These are phyloP conservation scores for Vitis rotundifolia DNA, from an alignment of 164 flowering plant species.

Conservation along the genomic window DNA sequence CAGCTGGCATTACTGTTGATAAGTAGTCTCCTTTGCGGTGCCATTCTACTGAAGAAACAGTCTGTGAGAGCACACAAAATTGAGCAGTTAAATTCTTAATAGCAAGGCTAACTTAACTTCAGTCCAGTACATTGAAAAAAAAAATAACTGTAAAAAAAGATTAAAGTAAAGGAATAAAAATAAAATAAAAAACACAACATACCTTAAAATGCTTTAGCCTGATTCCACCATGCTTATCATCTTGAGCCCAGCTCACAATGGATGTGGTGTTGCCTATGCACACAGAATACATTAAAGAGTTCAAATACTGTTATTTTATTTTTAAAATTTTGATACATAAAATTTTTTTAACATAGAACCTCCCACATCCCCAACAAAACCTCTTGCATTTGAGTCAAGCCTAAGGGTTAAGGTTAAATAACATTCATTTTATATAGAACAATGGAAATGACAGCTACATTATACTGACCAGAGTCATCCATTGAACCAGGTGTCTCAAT, in stretches of 20 bases:
- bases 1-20: constrained; percentile 82
- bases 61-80: constrained; percentile 41
- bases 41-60: constrained; percentile 87
- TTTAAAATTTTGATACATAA: too few species aligned
- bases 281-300: background rate
- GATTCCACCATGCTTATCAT: constrained; percentile 70
- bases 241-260: constrained; percentile 64
- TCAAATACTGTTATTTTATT: too few species aligned
- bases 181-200: background rate
- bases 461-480: constrained; percentile 64
- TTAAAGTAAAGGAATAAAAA: background rate
- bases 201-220: constrained; percentile 87
- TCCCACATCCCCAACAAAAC: too few species aligned
- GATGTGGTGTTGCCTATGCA: constrained; percentile 39
- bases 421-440: background rate
- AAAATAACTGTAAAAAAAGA: background rate
- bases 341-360: too few species aligned
- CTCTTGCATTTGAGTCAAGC: too few species aligned
- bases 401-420: background rate
- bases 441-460: background rate
- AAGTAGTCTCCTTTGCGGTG: constrained; percentile 97
- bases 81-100: background rate
- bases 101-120: background rate
- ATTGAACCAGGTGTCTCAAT: constrained; percentile 31
- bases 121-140: background rate